A percentile compares a stretch with the other conserved stretches of the same genome.
These are phyloP conservation scores for Durotheca rogersii DNA, from an alignment of 495 filamentous ascomycete species.

Conservation along the genomic window DNA sequence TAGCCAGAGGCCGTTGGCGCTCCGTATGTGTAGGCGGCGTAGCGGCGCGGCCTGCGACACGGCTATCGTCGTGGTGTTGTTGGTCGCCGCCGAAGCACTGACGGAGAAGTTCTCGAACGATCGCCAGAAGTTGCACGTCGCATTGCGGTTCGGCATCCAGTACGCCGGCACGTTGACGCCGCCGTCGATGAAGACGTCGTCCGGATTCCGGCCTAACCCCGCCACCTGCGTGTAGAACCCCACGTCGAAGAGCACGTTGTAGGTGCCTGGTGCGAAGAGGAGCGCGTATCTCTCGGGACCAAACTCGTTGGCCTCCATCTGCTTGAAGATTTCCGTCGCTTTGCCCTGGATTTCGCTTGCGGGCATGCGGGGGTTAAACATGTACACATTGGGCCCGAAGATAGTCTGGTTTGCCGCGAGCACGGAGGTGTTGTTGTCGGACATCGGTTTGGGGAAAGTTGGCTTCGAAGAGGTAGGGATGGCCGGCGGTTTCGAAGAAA, in stretches of 20 bases:
- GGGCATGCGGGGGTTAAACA: conserved; percentile 33
- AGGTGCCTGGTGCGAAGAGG: conserved; percentile 34
- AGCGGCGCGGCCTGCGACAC: conserved; percentile 37
- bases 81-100: conserved; percentile 35
- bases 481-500: background rate
- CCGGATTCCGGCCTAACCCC: conserved; percentile 30
- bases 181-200: conserved; percentile 34
- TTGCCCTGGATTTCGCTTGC: conserved; percentile 27
- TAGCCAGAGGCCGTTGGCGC: conserved; percentile 33
- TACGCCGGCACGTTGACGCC: conserved; percentile 37
- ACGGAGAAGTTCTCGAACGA: conserved; percentile 37
- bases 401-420: conserved; percentile 25
- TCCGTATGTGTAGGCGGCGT: conserved; percentile 32
- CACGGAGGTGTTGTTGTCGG: conserved; percentile 5
- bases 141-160: conserved; percentile 39
- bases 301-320: conserved; percentile 40
- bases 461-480: background rate
- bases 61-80: conserved; percentile 37
- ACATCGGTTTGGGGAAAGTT: background rate
- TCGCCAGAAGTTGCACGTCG: conserved; percentile 38
- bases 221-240: conserved; percentile 38
- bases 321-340: conserved; percentile 29
- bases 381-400: conserved; percentile 33
- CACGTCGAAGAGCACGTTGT: conserved; percentile 35
- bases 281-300: conserved; percentile 33